Conservation (phyloP, 768 basidiomycete species). For the Leccinum obscurum region DNA sequence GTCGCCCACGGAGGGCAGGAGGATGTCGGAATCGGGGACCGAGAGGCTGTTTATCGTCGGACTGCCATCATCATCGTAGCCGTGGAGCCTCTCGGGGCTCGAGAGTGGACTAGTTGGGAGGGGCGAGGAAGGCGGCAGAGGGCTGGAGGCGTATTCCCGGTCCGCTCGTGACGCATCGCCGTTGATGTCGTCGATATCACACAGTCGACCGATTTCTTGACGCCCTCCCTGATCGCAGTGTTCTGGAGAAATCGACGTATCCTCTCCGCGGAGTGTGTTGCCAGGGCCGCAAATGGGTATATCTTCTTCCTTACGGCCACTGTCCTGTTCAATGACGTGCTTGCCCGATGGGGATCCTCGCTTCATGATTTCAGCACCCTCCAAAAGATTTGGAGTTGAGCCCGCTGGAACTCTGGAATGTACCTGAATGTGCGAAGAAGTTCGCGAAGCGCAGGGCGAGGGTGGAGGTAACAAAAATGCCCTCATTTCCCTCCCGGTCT, state of each 20-base stretch:
- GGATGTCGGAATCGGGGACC: conserved; percentile 16
- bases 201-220: conserved; percentile 3
- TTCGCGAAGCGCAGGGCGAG: conserved; percentile 22
- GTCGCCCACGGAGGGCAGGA: conserved; percentile 10
- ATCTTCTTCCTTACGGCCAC: conserved; percentile 27
- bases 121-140: conserved; percentile 64
- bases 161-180: conserved; percentile 26
- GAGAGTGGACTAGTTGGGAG: conserved; percentile 53
- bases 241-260: conserved; percentile 38
- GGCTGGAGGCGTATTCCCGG: conserved; percentile 38
- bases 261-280: conserved; percentile 42
- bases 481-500: conserved; percentile 16
- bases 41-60: conserved; percentile 22
- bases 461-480: conserved; percentile 29
- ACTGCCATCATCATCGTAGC: not conserved
- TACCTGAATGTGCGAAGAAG: conserved; percentile 3
- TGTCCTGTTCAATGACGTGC: conserved; percentile 18
- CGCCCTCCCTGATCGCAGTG: conserved; percentile 5
- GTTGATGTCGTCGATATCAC: conserved; percentile 20
- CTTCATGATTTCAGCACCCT: not conserved
- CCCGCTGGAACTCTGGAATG: not conserved
- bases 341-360: not conserved
- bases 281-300: conserved; percentile 36
- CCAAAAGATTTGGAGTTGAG: not conserved
- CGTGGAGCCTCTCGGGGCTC: conserved; percentile 17